phyloP scores from a whole-genome alignment of 1,284 basidiomycete species.

The Volvariella surrecta region DNA sequence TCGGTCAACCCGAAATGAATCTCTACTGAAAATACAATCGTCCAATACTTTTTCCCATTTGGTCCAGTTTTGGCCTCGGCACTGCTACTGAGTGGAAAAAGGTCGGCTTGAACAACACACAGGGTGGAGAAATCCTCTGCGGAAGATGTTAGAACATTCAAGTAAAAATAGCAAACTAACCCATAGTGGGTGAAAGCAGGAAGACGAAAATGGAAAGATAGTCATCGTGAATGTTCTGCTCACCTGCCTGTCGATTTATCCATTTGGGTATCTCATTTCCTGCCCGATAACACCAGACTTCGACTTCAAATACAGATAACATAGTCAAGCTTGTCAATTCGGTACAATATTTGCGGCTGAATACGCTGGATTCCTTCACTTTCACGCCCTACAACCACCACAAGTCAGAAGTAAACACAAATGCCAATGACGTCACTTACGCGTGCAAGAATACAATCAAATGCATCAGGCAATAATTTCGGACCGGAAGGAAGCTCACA shows the following conservation, averaged over 20 bases:
- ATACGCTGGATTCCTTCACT: slow-evolving; percentile 73
- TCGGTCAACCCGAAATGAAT: slow-evolving; percentile 76
- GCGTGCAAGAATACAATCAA: slow-evolving; percentile 67
- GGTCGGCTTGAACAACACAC: slow-evolving; percentile 66
- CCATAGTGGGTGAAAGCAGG: neutral
- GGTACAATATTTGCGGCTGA: slow-evolving; percentile 72
- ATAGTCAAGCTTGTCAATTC: slow-evolving; percentile 67
- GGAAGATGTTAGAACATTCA: too few relatives aligned
- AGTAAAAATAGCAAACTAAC: neutral
- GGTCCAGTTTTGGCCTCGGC: slow-evolving; percentile 56
- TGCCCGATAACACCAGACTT: slow-evolving; percentile 73
- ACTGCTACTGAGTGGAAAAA: slow-evolving; percentile 60
- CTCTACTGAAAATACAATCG: slow-evolving; percentile 72
- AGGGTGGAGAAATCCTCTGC: slow-evolving; percentile 65
- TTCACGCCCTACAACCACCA: slow-evolving; percentile 51
- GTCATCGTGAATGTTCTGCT: slow-evolving; percentile 10
- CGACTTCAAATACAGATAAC: slow-evolving; percentile 71
- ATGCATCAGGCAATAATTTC: slow-evolving; percentile 64
- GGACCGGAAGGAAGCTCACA: slow-evolving; percentile 72
- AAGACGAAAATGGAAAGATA: neutral
- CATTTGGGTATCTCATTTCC: slow-evolving; percentile 59
- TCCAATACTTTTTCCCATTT: slow-evolving; percentile 67
- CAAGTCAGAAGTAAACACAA: slow-evolving; percentile 2
- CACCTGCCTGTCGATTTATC: slow-evolving; percentile 58
- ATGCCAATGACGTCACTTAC: slow-evolving; percentile 26